Evolutionary conservation across 1,284 basidiomycete species (phyloP), one percentile per base, ranked within the genome.

Genomic region (Melampsora abietis-canadensis): DNA sequence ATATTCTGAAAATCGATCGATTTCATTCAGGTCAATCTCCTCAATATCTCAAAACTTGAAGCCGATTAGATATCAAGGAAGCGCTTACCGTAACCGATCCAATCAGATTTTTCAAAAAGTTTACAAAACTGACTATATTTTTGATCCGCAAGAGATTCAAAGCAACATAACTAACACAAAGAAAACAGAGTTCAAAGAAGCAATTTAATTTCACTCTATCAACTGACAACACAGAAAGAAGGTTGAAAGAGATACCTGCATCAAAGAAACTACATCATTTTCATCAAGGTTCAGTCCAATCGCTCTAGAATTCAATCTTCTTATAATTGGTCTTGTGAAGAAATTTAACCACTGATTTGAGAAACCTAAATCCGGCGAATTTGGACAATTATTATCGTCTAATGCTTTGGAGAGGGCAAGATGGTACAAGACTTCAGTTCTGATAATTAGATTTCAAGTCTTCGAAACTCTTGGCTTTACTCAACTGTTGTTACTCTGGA

Each of bases 351-450:
- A 72, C 34, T 37, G 27, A 14, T 21, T 21, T 12, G 61, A 37
- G 21, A 27, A 27, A 54, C 4, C 7, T 17, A 31, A 21, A 21
- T 47, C 46, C 24, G 48, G 27, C 6, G 59, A 47, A 40, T 64
- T 72, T 12, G 68, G 68, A 30, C 68, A 72, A n/a, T 47, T 62
- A n/a, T 72, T 63, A 62, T 72, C 54, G 44, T 72, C 68, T 31
- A 72, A 64, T 27, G 68, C 68, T 72, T 12, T 14, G 14, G 17
- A 24, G n/a, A 69, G 2, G 4, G 30, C 8, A 54, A 21, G 7
- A 54, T 54, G 51, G 51, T 54, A 44, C 14, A 44, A 12, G 10
- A 14, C 40, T 44, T 44, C 10, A 44, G 40, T 44, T 10, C 14
- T 44, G 40, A 44, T 10, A 12, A 44, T 44, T 12, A 44, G 12